A percentile compares a stretch with the other conserved stretches of the same genome.
These are phyloP conservation scores for Elongisporangium prolatum DNA, from an alignment of 352 stramenopile genomes.

Conservation along the genomic window DNA sequence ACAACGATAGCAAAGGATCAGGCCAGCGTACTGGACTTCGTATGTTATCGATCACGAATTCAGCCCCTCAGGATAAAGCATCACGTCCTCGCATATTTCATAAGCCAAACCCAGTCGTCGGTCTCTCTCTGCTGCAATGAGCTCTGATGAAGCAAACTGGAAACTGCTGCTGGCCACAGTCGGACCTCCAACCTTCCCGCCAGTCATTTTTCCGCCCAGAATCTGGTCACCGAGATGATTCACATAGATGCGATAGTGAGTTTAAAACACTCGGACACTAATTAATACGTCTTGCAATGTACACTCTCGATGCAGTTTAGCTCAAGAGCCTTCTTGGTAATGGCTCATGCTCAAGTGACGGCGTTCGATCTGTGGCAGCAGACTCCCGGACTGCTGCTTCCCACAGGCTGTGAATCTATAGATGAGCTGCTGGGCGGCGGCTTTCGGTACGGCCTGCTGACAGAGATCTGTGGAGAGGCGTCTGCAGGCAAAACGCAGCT, in stretches of 20 bases:
- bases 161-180: neutral
- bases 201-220: neutral
- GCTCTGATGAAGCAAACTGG: neutral
- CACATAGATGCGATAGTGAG: neutral
- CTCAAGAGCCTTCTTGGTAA: constrained; percentile 1
- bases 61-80: constrained; percentile 85
- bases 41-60: constrained; percentile 77
- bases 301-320: neutral
- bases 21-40: constrained; percentile 80
- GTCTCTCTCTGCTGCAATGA: neutral
- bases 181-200: neutral
- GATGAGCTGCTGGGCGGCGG: constrained; percentile 54
- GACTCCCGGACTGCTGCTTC: constrained; percentile 22
- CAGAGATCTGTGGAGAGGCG: constrained; percentile 72
- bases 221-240: neutral
- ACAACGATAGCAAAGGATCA: constrained; percentile 51
- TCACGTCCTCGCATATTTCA: constrained; percentile 42
- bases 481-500: constrained; percentile 79
- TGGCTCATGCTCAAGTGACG: constrained; percentile 16
- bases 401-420: constrained; percentile 52
- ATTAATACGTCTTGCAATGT: constrained; percentile 3
- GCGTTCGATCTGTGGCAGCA: constrained; percentile 43
- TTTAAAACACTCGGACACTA: neutral
- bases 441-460: constrained; percentile 62
- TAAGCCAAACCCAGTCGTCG: neutral